Evolutionary conservation across 345 rosid genomes (phyloP).

Genomic region (Populus ilicifolia): DNA sequence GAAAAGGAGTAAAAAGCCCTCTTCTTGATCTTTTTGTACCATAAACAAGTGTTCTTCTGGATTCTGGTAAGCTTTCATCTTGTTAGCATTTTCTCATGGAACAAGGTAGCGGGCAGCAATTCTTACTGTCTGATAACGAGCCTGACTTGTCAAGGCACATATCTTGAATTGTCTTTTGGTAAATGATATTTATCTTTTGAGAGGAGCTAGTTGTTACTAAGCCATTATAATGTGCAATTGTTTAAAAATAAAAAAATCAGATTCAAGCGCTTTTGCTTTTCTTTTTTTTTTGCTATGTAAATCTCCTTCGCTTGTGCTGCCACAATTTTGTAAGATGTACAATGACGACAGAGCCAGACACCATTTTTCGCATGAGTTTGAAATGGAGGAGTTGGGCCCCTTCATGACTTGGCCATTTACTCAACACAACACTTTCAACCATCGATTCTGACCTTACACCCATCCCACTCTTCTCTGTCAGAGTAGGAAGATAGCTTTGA

Average conservation of each 20-base stretch:
- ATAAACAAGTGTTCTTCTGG: neutral
- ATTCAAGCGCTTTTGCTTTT: neutral
- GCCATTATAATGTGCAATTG: neutral
- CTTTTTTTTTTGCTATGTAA: neutral
- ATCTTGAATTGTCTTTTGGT: neutral
- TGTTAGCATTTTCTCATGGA: neutral
- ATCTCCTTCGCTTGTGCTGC: neutral
- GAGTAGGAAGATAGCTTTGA: too few relatives aligned
- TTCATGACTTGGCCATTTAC: too few relatives aligned
- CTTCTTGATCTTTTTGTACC: slow-evolving; percentile 25
- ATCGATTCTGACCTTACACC: too few relatives aligned
- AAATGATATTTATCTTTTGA: neutral
- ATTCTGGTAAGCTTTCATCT: neutral
- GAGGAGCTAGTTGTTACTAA: neutral
- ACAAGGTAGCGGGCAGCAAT: neutral
- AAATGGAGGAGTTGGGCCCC: too few relatives aligned
- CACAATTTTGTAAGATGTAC: neutral
- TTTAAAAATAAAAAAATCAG: neutral
- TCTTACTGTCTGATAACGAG: neutral
- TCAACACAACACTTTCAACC: too few relatives aligned
- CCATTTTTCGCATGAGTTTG: too few relatives aligned
- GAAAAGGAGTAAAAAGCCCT: slow-evolving; percentile 44
- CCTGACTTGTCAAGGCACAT: neutral
- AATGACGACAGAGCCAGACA: neutral
- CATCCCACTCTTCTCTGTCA: too few relatives aligned